Base-by-base conservation (phyloP, 768 basidiomycete species). In the Phanerochaete carnosa region DNA sequence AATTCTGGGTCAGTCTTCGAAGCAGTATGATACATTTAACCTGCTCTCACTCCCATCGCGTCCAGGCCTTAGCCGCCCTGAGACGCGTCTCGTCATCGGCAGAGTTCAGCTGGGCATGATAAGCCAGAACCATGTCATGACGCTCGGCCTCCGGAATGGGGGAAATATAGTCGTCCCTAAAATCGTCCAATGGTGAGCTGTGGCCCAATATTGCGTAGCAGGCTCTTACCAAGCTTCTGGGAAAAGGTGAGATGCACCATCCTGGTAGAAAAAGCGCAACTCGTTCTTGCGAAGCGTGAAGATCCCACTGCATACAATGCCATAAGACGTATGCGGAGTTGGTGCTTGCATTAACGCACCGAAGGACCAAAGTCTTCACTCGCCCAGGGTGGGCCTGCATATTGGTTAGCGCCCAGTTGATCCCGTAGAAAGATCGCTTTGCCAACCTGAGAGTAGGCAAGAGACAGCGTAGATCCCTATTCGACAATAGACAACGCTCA, bases 191-290 rank as follows among this genome's bases (percentile, higher is more conserved):
- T 51, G 55, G 47, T n/a, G 25, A 22, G 51, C 15, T 45, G 9
- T 19, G 2, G 46, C 46, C 22, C 3, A 12, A 23, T 39, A 9
- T 39, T 5, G 12, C 26, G 13, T 13, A 15, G 28, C 12, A 26
- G 23, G 25, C 26, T n/a, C 35, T 58, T 75, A 92, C 92, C 92
- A 96, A 65, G 92, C 92, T 74, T 94, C 90, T 0, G 93, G 92
- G 79, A 94, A 94, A 30, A 93, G 72, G 70, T 89, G 86, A 4
- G 87, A 88, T 12, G 91, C 76, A 15, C 93, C 93, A 2, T 90
- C 83, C 76, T 95, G 94, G 73, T 95, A 97, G 79, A 97, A 96
- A 79, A 95, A 98, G 22, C 83, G 81, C 43, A 97, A 82, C 74
- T 98, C 95, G 66, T 87, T 90, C 77, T 86, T 88, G 26, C 92